phyloP scores from a whole-genome alignment of 2,329 filamentous ascomycete species.

The Metarhizium album region DNA sequence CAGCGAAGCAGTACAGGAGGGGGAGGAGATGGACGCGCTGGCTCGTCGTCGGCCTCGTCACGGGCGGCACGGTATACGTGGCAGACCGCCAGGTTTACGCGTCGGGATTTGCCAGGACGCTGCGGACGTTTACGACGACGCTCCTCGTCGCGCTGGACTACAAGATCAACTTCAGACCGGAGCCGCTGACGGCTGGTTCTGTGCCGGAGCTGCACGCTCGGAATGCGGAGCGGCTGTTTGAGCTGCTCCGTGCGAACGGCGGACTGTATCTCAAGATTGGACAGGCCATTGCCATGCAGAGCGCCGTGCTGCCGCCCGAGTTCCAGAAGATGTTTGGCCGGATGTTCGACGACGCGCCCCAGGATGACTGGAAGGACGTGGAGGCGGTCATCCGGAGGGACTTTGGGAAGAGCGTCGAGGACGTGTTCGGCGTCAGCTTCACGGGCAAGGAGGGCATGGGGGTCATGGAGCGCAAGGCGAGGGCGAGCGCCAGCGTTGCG shows the following conservation, averaged over 20 bases:
- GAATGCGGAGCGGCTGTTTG: slow-evolving; percentile 72
- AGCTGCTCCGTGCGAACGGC: slow-evolving; percentile 75
- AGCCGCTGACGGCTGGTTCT: slow-evolving; percentile 62
- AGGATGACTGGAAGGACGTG: slow-evolving; percentile 79
- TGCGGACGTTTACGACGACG: slow-evolving; percentile 72
- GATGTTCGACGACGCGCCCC: slow-evolving; percentile 97
- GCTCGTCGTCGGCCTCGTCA: slow-evolving; percentile 48
- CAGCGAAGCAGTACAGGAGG: slow-evolving; percentile 60
- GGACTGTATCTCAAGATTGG: slow-evolving; percentile 96
- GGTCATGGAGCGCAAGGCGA: slow-evolving; percentile 47
- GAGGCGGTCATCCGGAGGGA: slow-evolving; percentile 79
- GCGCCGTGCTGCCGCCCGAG: slow-evolving; percentile 81
- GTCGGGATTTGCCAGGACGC: slow-evolving; percentile 64
- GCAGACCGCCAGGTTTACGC: slow-evolving; percentile 69
- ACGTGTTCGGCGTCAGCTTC: slow-evolving; percentile 88
- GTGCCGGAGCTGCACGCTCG: slow-evolving; percentile 71
- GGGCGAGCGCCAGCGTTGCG: slow-evolving; percentile 82
- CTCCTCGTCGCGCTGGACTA: slow-evolving; percentile 82
- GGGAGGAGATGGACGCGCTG: slow-evolving; percentile 69
- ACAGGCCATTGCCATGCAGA: slow-evolving; percentile 97
- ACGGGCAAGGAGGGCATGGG: slow-evolving; percentile 56
- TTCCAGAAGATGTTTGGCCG: slow-evolving; percentile 92
- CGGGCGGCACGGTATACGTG: slow-evolving; percentile 52
- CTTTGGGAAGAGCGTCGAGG: slow-evolving; percentile 76
- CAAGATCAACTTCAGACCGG: slow-evolving; percentile 85